These are phyloP conservation scores for Suhomyces faveliae DNA, from an alignment of 805 yeast genomes.

Conservation along the genomic window DNA sequence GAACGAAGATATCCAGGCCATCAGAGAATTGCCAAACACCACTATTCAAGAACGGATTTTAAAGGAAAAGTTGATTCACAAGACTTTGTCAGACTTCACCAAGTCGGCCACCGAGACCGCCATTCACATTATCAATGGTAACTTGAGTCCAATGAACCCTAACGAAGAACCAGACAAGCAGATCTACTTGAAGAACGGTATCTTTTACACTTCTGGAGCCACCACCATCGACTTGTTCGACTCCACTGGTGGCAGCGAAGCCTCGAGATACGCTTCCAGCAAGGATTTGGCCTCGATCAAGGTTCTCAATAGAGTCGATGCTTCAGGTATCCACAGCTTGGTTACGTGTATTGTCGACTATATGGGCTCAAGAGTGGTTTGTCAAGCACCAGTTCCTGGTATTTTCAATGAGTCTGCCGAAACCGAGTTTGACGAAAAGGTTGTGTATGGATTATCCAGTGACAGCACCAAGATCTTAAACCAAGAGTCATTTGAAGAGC, in stretches of 20 bases:
- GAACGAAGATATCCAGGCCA: constrained; percentile 87
- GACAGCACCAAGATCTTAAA: constrained; percentile 49
- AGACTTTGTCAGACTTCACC: constrained; percentile 73
- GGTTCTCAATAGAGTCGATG: constrained; percentile 63
- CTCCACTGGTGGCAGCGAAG: constrained; percentile 74
- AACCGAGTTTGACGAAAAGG: constrained; percentile 47
- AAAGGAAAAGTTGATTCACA: constrained; percentile 72
- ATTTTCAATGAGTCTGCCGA: constrained; percentile 52
- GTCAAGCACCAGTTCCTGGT: constrained; percentile 97
- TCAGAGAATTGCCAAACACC: constrained; percentile 65
- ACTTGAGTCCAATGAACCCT: constrained; percentile 78
- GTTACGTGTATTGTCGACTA: constrained; percentile 87
- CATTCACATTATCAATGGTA: constrained; percentile 68
- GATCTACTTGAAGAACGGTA: constrained; percentile 75
- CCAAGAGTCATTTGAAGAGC: constrained; percentile 52
- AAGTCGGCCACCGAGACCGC: constrained; percentile 78
- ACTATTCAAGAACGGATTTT: constrained; percentile 64
- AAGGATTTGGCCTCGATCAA: constrained; percentile 78
- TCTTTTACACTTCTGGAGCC: constrained; percentile 80
- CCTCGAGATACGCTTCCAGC: constrained; percentile 74
- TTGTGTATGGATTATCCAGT: constrained; percentile 74
- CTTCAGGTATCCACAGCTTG: constrained; percentile 63
- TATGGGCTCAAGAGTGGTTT: constrained; percentile 82
- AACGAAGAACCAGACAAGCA: constrained; percentile 59
- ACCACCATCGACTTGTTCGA: constrained; percentile 54